A percentile compares a stretch with the other conserved stretches of the same genome.
Evolutionary conservation across 2,329 filamentous ascomycete species (phyloP).

Genomic region (Beauveria caledonica): DNA sequence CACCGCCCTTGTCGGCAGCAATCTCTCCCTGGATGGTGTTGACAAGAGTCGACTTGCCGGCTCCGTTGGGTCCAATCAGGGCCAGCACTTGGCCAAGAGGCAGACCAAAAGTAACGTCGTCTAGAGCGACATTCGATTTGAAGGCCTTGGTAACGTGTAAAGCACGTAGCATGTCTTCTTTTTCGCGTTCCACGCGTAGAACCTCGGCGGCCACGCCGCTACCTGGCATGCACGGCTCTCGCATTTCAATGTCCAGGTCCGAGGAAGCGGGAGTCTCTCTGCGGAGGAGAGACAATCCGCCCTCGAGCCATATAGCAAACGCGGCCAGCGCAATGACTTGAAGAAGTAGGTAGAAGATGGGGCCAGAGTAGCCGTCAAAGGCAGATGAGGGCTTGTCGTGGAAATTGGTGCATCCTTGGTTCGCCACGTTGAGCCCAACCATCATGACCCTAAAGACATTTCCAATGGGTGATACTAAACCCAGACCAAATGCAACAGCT

Average conservation of each 20-base stretch:
- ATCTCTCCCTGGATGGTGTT: slow-evolving; percentile 75
- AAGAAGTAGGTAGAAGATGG: slow-evolving; percentile 68
- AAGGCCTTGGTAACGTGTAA: slow-evolving; percentile 70
- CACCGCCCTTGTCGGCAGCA: slow-evolving; percentile 53
- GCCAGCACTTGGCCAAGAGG: slow-evolving; percentile 70
- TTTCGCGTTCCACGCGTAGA: slow-evolving; percentile 44
- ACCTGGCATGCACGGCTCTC: not conserved
- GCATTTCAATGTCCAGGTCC: slow-evolving; percentile 2
- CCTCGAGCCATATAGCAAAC: slow-evolving; percentile 68
- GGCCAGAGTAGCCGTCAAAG: slow-evolving; percentile 65
- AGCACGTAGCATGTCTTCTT: slow-evolving; percentile 58
- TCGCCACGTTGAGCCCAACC: slow-evolving; percentile 69
- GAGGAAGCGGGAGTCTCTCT: not conserved
- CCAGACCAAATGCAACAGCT: slow-evolving; percentile 14
- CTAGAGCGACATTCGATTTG: slow-evolving; percentile 60
- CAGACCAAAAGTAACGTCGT: slow-evolving; percentile 73
- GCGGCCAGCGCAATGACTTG: slow-evolving; percentile 63
- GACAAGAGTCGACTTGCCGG: slow-evolving; percentile 80
- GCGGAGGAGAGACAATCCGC: slow-evolving; percentile 34
- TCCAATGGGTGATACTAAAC: slow-evolving; percentile 19
- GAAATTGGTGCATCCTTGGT: slow-evolving; percentile 58
- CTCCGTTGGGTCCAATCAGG: slow-evolving; percentile 75
- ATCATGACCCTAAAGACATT: slow-evolving; percentile 62
- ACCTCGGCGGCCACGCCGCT: not conserved
- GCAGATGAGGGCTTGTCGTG: slow-evolving; percentile 59